Evolutionary conservation across 768 basidiomycete genomes (phyloP).

Genomic region (Phlegmacium glaucopus): DNA sequence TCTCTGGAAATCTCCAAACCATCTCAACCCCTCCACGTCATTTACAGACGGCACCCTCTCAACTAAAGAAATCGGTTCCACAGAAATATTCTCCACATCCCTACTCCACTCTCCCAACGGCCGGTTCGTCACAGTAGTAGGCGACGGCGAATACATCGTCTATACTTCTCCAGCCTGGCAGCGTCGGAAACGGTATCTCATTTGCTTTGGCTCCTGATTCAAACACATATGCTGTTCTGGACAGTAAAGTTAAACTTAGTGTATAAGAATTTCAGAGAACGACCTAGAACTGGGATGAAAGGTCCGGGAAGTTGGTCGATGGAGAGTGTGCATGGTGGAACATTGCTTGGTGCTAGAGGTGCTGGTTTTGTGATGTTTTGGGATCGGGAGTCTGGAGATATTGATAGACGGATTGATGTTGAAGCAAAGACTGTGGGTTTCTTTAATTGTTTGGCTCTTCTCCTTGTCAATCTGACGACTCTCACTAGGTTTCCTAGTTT

Average conservation of each 20-base stretch:
- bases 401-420: conserved; percentile 92
- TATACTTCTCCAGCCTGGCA: conserved; percentile 96
- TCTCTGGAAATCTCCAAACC: conserved; percentile 80
- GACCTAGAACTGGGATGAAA: conserved; percentile 63
- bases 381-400: conserved; percentile 92
- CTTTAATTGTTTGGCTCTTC: too few relatives aligned
- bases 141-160: conserved; percentile 92
- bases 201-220: conserved; percentile 98
- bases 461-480: too few relatives aligned
- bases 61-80: conserved; percentile 88
- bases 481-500: too few relatives aligned
- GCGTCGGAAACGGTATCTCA: conserved; percentile 86
- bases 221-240: conserved; percentile 95
- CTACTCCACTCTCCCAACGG: conserved; percentile 94
- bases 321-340: conserved; percentile 84
- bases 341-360: conserved; percentile 80
- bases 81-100: conserved; percentile 87
- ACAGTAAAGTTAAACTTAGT: conserved; percentile 79
- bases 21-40: conserved; percentile 23
- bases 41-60: conserved; percentile 72
- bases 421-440: conserved; percentile 90
- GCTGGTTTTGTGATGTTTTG: too few relatives aligned
- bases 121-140: conserved; percentile 94
- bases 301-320: conserved; percentile 81
- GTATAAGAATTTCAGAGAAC: conserved; percentile 93